These are phyloP conservation scores for Alloteropsis angusta DNA, from an alignment of 202 grass and related monocot species.

Conservation along the genomic window DNA sequence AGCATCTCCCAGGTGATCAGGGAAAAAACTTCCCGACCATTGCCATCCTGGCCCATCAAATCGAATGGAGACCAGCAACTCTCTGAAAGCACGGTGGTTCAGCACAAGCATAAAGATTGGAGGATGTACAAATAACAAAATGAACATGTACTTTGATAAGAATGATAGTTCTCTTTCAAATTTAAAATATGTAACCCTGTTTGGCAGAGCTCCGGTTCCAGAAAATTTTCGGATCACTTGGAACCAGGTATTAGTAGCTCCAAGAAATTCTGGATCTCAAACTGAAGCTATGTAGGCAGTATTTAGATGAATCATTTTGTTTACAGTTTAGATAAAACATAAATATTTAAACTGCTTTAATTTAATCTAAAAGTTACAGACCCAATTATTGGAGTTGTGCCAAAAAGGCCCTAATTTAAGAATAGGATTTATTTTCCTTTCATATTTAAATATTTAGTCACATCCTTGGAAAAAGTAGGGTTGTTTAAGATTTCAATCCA, in stretches of 20 bases:
- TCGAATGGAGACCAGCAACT: slow-evolving; percentile 78
- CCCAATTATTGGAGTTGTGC: too few species aligned
- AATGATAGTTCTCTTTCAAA: not conserved
- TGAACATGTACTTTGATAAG: slow-evolving; percentile 1
- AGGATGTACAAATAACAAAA: slow-evolving; percentile 16
- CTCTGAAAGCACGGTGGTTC: slow-evolving; percentile 55
- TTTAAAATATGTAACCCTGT: not conserved
- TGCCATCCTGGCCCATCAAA: slow-evolving; percentile 91
- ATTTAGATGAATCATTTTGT: too few species aligned
- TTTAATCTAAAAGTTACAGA: too few species aligned
- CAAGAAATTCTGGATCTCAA: too few species aligned
- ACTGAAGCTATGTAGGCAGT: too few species aligned
- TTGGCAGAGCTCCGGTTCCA: too few species aligned
- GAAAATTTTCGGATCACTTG: too few species aligned
- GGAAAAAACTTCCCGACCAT: slow-evolving; percentile 94
- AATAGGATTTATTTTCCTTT: not conserved
- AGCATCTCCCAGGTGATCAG: slow-evolving; percentile 79
- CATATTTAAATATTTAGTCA: not conserved
- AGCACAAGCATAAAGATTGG: slow-evolving; percentile 18
- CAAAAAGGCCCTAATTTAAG: not conserved
- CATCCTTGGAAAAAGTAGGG: slow-evolving; percentile 11
- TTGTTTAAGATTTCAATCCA: slow-evolving; percentile 10
- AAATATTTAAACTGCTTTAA: too few species aligned
- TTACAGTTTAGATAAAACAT: too few species aligned
- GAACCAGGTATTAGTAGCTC: too few species aligned